Evolutionary conservation across 176 grass and related monocot genomes (phyloP), one percentile per base, ranked within the genome.

Genomic region (Coix lacrymajobi): DNA sequence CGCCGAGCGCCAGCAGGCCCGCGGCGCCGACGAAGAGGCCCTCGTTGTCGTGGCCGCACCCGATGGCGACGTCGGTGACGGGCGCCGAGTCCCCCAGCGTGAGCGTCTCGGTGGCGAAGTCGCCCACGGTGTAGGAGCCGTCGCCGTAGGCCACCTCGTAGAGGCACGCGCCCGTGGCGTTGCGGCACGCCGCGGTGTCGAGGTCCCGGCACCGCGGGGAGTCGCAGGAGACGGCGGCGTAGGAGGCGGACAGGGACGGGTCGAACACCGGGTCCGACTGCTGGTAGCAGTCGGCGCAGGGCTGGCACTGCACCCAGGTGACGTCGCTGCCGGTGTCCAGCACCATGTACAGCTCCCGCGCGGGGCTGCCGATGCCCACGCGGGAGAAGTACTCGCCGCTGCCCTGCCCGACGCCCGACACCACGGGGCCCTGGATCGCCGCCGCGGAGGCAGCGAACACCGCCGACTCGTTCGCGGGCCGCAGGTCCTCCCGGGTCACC

Each of bases 301-400:
- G 96, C 68, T 94, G 88, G 62, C 96, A 99, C 81, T 99, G 96
- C 26, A 96, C 70, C 96, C 96, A 99, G 15, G 89, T 99, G 1
- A 99, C 93, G 80, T 99, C 96, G 81, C 96, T 99, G 15, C 96
- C 96, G 20, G 96, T 99, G 85, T 99, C 96, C 1, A 99, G 89
- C 34, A 99, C 96, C 89, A 99, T 81, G 85, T 93, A 99, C 5
- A 96, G 80, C 66, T 90, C 62, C 83, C 84, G 87, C 5, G 91
- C 77, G 0, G 96, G 96, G 14, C 69, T 90, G 5, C 96, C 96
- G 6, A 99, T 32, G 0, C 96, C 93, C 2, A 99, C 69, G 0
- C 91, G 93, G 1, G 96, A 98, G 91, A 98, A 96, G 91, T 98
- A 98, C 89, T 98, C 96, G 4, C 96, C 92, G 87, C 93, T 98